A percentile compares a stretch with the other conserved stretches of the same genome.
These are phyloP conservation scores for Tilletia walkeri DNA, from an alignment of 1,284 basidiomycete species.

Conservation along the genomic window DNA sequence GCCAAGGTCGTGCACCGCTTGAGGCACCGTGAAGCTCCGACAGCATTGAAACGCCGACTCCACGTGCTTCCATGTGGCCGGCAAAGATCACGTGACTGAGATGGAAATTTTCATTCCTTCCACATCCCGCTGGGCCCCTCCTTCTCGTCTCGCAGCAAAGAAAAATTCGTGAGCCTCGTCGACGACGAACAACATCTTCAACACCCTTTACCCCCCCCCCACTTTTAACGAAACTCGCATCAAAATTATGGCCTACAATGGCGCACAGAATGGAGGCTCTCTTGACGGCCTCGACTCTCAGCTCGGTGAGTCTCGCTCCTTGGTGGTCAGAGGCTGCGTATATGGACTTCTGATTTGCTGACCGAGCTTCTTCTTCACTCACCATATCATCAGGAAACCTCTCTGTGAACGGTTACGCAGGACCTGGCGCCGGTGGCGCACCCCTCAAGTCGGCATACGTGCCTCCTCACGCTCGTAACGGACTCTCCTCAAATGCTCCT, in stretches of 20 bases:
- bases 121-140: too few species aligned
- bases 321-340: background rate
- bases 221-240: background rate
- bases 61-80: too few species aligned
- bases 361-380: background rate
- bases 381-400: background rate
- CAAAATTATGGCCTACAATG: conserved; percentile 18
- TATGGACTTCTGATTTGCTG: background rate
- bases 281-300: conserved; percentile 16
- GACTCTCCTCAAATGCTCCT: conserved; percentile 42
- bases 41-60: too few species aligned
- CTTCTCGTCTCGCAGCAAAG: too few species aligned
- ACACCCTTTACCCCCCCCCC: too few species aligned
- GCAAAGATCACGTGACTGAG: too few species aligned
- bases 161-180: too few species aligned
- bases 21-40: too few species aligned
- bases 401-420: conserved; percentile 14
- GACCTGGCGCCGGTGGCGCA: conserved; percentile 38
- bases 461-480: conserved; percentile 80
- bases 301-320: conserved; percentile 8
- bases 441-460: conserved; percentile 78
- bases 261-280: conserved; percentile 16
- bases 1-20: too few species aligned
- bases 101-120: too few species aligned
- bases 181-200: too few species aligned